Evolutionary conservation across 257 asterid genomes (phyloP).

Genomic region (Cynanchum wilfordii): DNA sequence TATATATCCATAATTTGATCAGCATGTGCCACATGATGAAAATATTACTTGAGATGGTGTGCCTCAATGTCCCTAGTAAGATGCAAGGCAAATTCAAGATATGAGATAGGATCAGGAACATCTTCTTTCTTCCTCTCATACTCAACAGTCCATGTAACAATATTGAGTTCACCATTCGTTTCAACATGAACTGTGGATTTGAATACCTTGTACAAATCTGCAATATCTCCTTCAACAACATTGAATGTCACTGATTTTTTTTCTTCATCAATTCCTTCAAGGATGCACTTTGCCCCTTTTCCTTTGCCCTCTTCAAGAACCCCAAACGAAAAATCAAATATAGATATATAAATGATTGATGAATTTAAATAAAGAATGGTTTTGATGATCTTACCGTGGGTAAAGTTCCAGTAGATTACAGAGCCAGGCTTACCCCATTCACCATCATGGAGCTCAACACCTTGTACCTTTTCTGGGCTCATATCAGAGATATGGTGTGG

Average conservation of each 20-base stretch:
- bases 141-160: background rate
- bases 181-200: background rate
- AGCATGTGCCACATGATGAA: too few species aligned
- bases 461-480: background rate
- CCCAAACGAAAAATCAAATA: too few species aligned
- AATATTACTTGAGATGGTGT: background rate
- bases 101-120: background rate
- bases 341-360: background rate
- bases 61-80: background rate
- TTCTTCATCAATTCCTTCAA: too few species aligned
- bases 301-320: too few species aligned
- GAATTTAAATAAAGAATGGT: too few species aligned
- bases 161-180: background rate
- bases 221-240: conserved; percentile 21
- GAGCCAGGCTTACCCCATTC: conserved; percentile 4
- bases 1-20: too few species aligned
- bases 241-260: conserved; percentile 25
- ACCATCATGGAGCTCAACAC: conserved; percentile 4
- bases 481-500: conserved; percentile 6
- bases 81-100: background rate
- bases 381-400: background rate
- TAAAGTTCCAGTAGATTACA: background rate
- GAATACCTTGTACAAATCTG: conserved; percentile 9
- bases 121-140: background rate
- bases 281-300: too few species aligned